A percentile compares a stretch with the other conserved stretches of the same genome.
Conservation (phyloP, 2,329 filamentous ascomycete genomes). For the Neonectria magnoliae region DNA sequence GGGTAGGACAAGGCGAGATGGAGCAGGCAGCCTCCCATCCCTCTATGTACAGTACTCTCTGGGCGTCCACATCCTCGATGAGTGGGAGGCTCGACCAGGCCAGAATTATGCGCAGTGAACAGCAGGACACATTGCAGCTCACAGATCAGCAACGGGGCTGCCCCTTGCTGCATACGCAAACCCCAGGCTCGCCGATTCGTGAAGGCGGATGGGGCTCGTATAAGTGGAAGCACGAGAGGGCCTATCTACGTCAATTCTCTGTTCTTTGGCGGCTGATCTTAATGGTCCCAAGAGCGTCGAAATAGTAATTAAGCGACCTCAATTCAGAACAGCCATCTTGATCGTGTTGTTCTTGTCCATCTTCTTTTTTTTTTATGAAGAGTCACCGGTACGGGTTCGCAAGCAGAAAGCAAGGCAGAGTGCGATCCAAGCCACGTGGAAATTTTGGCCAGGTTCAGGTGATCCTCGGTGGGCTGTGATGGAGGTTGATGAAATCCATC, state of each 20-base stretch:
- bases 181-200: neutral
- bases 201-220: neutral
- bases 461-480: neutral
- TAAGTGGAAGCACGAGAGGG: neutral
- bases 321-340: neutral
- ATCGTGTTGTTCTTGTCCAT: neutral
- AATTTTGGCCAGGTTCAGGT: neutral
- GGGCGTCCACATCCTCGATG: neutral
- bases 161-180: neutral
- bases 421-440: neutral
- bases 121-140: constrained; percentile 1
- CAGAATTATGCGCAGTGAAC: constrained; percentile 1
- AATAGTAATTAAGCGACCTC: neutral
- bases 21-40: constrained; percentile 1
- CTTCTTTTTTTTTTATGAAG: neutral
- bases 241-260: neutral
- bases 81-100: neutral
- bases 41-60: neutral
- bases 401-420: neutral
- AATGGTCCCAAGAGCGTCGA: neutral
- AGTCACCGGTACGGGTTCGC: neutral
- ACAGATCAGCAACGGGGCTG: neutral
- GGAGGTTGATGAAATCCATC: neutral
- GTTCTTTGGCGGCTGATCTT: neutral
- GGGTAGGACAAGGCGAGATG: neutral